Percentiles rank a stretch among this genome's conserved stretches.
phyloP scores from a whole-genome alignment of 768 basidiomycete genomes.

The Mycena sanguinolenta region DNA sequence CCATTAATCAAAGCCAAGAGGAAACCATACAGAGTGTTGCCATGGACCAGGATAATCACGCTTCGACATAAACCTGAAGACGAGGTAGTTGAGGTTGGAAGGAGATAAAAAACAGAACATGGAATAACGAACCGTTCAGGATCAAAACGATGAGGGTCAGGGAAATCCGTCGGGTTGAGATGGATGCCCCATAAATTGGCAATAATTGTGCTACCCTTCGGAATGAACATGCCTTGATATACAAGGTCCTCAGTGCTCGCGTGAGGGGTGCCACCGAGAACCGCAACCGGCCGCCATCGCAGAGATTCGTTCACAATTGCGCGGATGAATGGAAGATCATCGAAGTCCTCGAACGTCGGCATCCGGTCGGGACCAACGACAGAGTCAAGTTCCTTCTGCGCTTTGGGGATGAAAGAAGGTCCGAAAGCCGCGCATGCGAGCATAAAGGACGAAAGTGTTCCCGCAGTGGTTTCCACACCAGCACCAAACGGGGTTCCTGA shows the following conservation, averaged over 20 bases:
- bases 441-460: constrained; percentile 48
- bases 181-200: constrained; percentile 47
- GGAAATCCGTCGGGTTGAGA: constrained; percentile 33
- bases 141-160: constrained; percentile 35
- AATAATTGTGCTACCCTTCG: constrained; percentile 53
- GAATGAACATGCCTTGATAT: constrained; percentile 56
- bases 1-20: neutral
- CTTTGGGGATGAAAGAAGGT: constrained; percentile 49
- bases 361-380: constrained; percentile 53
- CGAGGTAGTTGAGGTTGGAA: neutral
- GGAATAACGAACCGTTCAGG: constrained; percentile 23
- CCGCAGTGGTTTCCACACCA: constrained; percentile 59
- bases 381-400: constrained; percentile 55
- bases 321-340: constrained; percentile 51
- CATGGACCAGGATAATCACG: constrained; percentile 37
- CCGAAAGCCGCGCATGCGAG: constrained; percentile 41
- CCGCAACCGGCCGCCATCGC: constrained; percentile 51
- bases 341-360: constrained; percentile 53
- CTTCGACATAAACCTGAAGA: constrained; percentile 29
- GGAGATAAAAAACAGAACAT: too few relatives aligned
- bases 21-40: constrained; percentile 32
- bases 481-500: constrained; percentile 56
- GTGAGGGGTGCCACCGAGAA: constrained; percentile 53
- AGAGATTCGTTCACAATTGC: constrained; percentile 57
- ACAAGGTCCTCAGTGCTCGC: constrained; percentile 53